Conservation (phyloP, 208 protist genomes). For the Crithidia bombi region DNA sequence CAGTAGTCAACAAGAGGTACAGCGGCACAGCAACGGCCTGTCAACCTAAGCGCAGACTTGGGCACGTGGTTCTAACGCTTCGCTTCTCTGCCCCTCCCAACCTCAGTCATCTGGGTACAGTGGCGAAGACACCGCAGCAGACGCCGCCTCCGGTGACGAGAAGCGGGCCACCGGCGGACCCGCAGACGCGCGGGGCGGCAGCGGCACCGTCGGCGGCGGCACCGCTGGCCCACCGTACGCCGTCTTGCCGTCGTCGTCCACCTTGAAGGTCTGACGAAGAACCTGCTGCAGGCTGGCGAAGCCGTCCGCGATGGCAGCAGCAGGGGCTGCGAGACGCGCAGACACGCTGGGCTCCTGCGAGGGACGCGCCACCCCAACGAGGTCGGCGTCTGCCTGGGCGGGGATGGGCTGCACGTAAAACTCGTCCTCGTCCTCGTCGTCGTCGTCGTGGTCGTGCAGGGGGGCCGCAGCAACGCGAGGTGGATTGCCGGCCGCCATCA, state of each 20-base stretch:
- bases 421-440: constrained; percentile 35
- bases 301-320: constrained; percentile 36
- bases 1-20: background rate
- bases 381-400: constrained; percentile 27
- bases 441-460: background rate
- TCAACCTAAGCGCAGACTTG: too few relatives aligned
- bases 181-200: background rate
- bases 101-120: background rate
- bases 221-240: background rate
- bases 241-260: constrained; percentile 1
- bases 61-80: too few relatives aligned
- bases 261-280: constrained; percentile 27
- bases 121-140: background rate
- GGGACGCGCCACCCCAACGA: constrained; percentile 24
- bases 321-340: constrained; percentile 18
- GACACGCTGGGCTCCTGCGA: constrained; percentile 12
- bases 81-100: too few relatives aligned
- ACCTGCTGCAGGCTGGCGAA: constrained; percentile 41
- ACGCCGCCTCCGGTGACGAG: background rate
- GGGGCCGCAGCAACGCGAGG: too few relatives aligned
- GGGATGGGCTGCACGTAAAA: constrained; percentile 45
- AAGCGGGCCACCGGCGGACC: constrained; percentile 7
- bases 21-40: background rate
- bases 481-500: background rate
- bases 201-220: constrained; percentile 14